A percentile compares a stretch with the other conserved stretches of the same genome.
phyloP scores from a whole-genome alignment of 768 basidiomycete genomes.

The Chlorophyllum brunneum region DNA sequence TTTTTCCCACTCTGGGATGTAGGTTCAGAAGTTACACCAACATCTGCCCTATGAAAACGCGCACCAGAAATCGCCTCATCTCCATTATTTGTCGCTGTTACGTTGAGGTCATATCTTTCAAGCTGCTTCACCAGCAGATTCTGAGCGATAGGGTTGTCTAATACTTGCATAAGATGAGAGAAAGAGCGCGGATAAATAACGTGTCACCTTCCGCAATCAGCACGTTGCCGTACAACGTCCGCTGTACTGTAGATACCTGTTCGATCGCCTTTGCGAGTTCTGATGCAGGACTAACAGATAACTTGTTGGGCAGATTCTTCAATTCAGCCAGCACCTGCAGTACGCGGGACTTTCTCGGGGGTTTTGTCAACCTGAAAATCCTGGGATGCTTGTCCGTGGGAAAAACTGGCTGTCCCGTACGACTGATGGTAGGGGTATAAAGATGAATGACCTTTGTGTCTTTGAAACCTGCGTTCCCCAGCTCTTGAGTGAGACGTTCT shows the following conservation, averaged over 20 bases:
- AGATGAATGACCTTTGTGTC: slow-evolving; percentile 68
- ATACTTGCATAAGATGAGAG: not conserved
- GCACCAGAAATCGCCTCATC: slow-evolving; percentile 60
- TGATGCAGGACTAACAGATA: slow-evolving; percentile 32
- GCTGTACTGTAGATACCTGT: slow-evolving; percentile 40
- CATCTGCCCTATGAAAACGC: slow-evolving; percentile 3
- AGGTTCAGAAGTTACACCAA: slow-evolving; percentile 1
- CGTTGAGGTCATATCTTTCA: slow-evolving; percentile 55
- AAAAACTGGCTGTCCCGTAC: slow-evolving; percentile 48
- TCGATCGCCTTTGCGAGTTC: slow-evolving; percentile 41
- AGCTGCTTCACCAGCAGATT: slow-evolving; percentile 66
- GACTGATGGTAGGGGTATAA: slow-evolving; percentile 66
- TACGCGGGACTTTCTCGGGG: slow-evolving; percentile 56
- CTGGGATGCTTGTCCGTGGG: slow-evolving; percentile 47
- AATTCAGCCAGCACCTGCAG: slow-evolving; percentile 58
- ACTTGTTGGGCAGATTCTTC: slow-evolving; percentile 49
- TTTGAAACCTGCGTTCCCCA: slow-evolving; percentile 39
- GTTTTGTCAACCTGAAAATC: slow-evolving; percentile 68
- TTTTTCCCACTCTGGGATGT: slow-evolving; percentile 56
- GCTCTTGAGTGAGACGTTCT: slow-evolving; percentile 49
- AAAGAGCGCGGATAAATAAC: not conserved
- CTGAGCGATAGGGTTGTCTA: slow-evolving; percentile 71
- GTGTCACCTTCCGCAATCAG: slow-evolving; percentile 66
- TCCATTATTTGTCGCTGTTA: slow-evolving; percentile 61
- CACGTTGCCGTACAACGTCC: slow-evolving; percentile 62